A percentile compares a stretch with the other conserved stretches of the same genome.
Evolutionary conservation across 345 rosid species (phyloP).

Genomic region (Gossypium bickii): DNA sequence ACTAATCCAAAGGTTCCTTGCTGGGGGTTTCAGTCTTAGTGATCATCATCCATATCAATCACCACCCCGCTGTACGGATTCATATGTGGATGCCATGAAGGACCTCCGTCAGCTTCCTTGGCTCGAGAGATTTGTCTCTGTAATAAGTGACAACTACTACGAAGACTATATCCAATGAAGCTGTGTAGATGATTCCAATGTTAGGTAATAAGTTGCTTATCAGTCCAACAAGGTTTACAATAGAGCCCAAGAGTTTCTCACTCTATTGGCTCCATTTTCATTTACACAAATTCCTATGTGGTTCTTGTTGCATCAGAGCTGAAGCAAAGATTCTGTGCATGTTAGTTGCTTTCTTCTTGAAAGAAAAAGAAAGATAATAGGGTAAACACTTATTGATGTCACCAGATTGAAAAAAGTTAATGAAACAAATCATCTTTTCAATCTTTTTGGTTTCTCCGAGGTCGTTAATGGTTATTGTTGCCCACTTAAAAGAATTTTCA

Average conservation of each 20-base stretch:
- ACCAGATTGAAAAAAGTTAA: constrained; percentile 18
- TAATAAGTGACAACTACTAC: constrained; percentile 87
- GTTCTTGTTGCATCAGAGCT: constrained; percentile 19
- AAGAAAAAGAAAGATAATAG: constrained; percentile 20
- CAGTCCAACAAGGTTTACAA: constrained; percentile 10
- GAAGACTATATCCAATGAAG: constrained; percentile 72
- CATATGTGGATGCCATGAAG: constrained; percentile 84
- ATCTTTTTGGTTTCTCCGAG: neutral
- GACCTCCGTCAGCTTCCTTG: constrained; percentile 97
- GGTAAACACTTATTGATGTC: constrained; percentile 15
- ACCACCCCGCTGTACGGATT: constrained; percentile 83
- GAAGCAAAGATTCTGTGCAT: neutral
- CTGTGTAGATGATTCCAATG: constrained; percentile 13
- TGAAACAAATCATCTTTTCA: too few relatives aligned
- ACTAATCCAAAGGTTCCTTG: constrained; percentile 84
- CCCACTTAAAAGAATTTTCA: neutral
- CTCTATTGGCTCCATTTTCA: constrained; percentile 30
- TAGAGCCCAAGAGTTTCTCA: constrained; percentile 39
- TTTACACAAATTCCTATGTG: constrained; percentile 10
- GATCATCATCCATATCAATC: constrained; percentile 86
- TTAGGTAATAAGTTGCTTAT: constrained; percentile 19
- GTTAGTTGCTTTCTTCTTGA: constrained; percentile 25
- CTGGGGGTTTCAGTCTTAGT: constrained; percentile 87
- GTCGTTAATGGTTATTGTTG: neutral
- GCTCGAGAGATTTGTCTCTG: constrained; percentile 98